These are phyloP conservation scores for Penicillium argentinense DNA, from an alignment of 495 filamentous ascomycete genomes.

Conservation along the genomic window DNA sequence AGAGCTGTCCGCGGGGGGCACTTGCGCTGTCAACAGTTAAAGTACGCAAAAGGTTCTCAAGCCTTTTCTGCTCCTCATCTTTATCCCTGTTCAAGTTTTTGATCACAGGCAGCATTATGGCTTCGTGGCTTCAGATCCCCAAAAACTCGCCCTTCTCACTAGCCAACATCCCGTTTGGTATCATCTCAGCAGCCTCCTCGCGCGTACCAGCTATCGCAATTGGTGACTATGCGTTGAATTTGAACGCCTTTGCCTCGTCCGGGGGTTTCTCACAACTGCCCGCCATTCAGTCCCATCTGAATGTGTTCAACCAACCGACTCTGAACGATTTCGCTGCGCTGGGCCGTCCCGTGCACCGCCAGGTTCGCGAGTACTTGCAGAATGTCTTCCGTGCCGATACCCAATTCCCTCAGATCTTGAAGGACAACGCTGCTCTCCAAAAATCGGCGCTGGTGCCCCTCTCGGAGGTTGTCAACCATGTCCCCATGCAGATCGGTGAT, in stretches of 20 bases:
- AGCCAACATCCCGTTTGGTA: slow-evolving; percentile 90
- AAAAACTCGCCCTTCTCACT: slow-evolving; percentile 74
- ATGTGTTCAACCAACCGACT: slow-evolving; percentile 66
- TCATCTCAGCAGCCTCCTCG: slow-evolving; percentile 61
- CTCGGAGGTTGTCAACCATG: slow-evolving; percentile 63
- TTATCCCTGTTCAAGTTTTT: neutral
- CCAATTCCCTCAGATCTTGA: slow-evolving; percentile 56
- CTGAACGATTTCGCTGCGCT: slow-evolving; percentile 83
- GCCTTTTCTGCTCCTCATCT: slow-evolving; percentile 8
- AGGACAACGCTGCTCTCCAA: slow-evolving; percentile 54
- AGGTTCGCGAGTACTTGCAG: slow-evolving; percentile 74
- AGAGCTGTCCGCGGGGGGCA: neutral
- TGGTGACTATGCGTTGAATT: slow-evolving; percentile 73
- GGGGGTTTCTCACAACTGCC: slow-evolving; percentile 63
- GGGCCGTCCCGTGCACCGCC: slow-evolving; percentile 66
- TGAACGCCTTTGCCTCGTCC: slow-evolving; percentile 60
- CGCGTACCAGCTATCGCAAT: slow-evolving; percentile 76
- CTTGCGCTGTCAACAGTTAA: neutral
- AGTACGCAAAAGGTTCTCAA: neutral
- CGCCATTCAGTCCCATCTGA: slow-evolving; percentile 52
- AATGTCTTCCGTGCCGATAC: slow-evolving; percentile 64
- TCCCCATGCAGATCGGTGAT: slow-evolving; percentile 89
- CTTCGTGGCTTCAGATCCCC: slow-evolving; percentile 67
- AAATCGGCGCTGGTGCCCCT: slow-evolving; percentile 54
- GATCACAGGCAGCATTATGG: slow-evolving; percentile 45